Evolutionary conservation across 2,329 filamentous ascomycete genomes (phyloP), one percentile per base, ranked within the genome.

Genomic region (Tolypocladium ovalisporum): DNA sequence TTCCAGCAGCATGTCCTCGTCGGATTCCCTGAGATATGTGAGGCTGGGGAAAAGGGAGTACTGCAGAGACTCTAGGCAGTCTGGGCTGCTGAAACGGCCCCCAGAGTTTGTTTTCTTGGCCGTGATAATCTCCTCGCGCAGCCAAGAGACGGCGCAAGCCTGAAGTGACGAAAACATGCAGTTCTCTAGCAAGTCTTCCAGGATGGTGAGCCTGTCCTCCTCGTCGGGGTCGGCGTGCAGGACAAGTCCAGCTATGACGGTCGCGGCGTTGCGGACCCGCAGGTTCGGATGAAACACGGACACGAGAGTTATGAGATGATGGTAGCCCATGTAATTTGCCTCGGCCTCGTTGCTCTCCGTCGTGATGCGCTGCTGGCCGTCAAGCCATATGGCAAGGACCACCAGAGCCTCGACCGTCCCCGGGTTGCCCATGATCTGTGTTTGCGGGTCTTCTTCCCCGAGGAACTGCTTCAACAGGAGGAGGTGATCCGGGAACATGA

Each of bases 171-270:
- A 76, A 63, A 84, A 86, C 62, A 82, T 78, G 73, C 84, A 86
- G 66, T 86, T 84, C 68, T 86, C 83, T 15, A 87, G 70, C 15
- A 86, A 75, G 64, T 87, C 84, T 55, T 84, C 80, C 10, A 88
- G 75, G 61, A 87, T 87, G 34, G 77, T 75, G 19, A 87, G 71
- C 6, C 83, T 76, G 64, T 81, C 77, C 3, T 79, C 76, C 59
- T 84, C 81, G 32, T 82, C 77, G 0, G 84, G 82, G 60, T 86
- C 78, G 2, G 80, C 74, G 63, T 86, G 84, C 39, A 84, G 73
- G 17, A 83, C 70, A 1, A 69, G 66, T 9, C 81, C 81, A 3
- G 82, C 81, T 15, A 84, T 73, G 3, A 71, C 68, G 2, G 76
- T 81, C 4, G 80, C 76, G 0, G 80, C 79, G 61, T 83, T 83